Conservation (phyloP, 257 asterid species). For the Parsonsia alboflavescens region DNA sequence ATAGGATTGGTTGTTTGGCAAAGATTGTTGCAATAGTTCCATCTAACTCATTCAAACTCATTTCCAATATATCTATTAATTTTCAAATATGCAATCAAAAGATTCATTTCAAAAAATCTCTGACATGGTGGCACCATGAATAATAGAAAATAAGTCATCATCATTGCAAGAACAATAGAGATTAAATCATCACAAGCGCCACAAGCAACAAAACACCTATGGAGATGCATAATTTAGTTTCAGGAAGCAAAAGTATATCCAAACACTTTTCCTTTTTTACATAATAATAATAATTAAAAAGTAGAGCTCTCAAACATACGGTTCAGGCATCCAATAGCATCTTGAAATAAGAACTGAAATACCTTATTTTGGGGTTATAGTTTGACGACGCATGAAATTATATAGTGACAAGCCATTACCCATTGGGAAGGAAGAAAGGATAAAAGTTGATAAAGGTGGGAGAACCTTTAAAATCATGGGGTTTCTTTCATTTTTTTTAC, state of each 20-base stretch:
- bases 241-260: conserved; percentile 9
- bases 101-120: background rate
- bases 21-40: background rate
- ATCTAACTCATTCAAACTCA: background rate
- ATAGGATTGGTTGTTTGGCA: background rate
- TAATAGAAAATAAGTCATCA: background rate
- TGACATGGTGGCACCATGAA: background rate
- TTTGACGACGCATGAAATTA: too few relatives aligned
- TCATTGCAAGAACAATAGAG: too few relatives aligned
- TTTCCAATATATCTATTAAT: too few relatives aligned
- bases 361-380: too few relatives aligned
- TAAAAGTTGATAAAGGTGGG: too few relatives aligned
- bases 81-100: background rate
- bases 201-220: too few relatives aligned
- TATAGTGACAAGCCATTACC: too few relatives aligned
- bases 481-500: too few relatives aligned
- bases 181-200: background rate
- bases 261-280: background rate
- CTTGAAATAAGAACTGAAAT: too few relatives aligned
- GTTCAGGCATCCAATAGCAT: conserved; percentile 99
- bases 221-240: background rate
- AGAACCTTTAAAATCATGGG: too few relatives aligned
- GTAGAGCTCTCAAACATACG: conserved; percentile 47
- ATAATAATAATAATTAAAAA: conserved; percentile 3
- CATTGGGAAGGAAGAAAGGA: too few relatives aligned